A percentile compares a stretch with the other conserved stretches of the same genome.
Conservation (phyloP, 768 basidiomycete species). For the Myochromella boudieri region DNA sequence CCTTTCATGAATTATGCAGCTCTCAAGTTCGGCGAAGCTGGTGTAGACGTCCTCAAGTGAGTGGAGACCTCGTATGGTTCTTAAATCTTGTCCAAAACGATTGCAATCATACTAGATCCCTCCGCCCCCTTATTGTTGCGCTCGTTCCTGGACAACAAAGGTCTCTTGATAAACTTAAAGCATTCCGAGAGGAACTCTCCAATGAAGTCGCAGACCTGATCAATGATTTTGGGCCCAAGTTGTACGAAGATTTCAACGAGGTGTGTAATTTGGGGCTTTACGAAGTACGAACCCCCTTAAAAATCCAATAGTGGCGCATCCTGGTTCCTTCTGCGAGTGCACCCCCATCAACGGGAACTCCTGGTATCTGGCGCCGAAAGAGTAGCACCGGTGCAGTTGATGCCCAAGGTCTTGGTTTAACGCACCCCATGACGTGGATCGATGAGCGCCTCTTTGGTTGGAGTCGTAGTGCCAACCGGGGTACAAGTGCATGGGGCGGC, state of each 20-base stretch:
- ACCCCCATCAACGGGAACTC: slow-evolving; percentile 73
- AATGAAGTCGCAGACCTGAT: slow-evolving; percentile 84
- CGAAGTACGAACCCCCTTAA: slow-evolving; percentile 8
- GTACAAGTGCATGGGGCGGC: slow-evolving; percentile 88
- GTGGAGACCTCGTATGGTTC: slow-evolving; percentile 23
- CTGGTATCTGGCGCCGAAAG: slow-evolving; percentile 79
- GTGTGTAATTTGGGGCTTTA: slow-evolving; percentile 34
- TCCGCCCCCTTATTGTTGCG: slow-evolving; percentile 86
- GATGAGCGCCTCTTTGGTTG: slow-evolving; percentile 94
- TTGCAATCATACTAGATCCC: slow-evolving; percentile 71
- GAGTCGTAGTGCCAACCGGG: slow-evolving; percentile 72
- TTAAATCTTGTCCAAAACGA: slow-evolving; percentile 5
- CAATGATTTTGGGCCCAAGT: slow-evolving; percentile 84
- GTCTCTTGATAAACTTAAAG: slow-evolving; percentile 73
- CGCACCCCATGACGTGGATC: slow-evolving; percentile 93
- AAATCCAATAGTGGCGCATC: slow-evolving; percentile 61
- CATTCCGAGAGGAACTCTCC: slow-evolving; percentile 69
- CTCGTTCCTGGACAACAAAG: slow-evolving; percentile 87
- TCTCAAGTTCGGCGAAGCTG: slow-evolving; percentile 96
- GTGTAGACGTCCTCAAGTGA: slow-evolving; percentile 95
- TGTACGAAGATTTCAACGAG: slow-evolving; percentile 87
- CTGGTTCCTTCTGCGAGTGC: slow-evolving; percentile 81
- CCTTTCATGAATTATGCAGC: slow-evolving; percentile 93
- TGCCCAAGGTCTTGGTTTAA: slow-evolving; percentile 79
- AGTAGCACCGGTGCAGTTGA: slow-evolving; percentile 82